Evolutionary conservation across 805 yeast genomes (phyloP), one percentile per base, ranked within the genome.

Genomic region (Candida insectalens): DNA sequence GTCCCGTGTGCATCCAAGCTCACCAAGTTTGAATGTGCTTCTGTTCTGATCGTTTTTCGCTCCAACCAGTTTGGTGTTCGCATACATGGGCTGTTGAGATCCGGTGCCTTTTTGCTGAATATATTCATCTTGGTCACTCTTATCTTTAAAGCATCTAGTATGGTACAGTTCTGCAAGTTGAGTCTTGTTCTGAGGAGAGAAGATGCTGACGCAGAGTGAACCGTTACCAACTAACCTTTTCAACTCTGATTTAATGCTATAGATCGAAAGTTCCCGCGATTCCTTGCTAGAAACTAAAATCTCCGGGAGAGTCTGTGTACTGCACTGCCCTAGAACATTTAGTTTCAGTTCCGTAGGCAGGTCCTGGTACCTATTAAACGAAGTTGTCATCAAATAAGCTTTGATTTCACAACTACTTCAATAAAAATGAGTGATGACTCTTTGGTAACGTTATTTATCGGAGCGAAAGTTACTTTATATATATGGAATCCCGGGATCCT

Each of bases 131-230:
- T 8, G 17, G 15, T 30, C 29, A 16, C 13, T 16, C 14, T 30
- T 27, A 5, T 25, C 25, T 12, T 27, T 25, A 10, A 44, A 25
- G 34, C 51, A 43, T 20, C 43, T 45, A 1, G 55, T 47, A 20
- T 45, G 50, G 29, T 41, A 53, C 4, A 50, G 38, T 33, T 44
- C 51, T 10, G 43, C 40, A 9, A 39, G 32, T 19, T 33, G 39
- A 13, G 40, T 42, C 5, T 39, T 42, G 22, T 40, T 45, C 35
- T 53, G 57, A 10, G 58, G 57, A 1, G 57, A 51, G 30, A 38
- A 53, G 4, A 53, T 26, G 14, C 50, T 39, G 5, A 53, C 38
- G 22, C 36, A 46, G 3, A 52, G 20, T 18, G 33, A 35, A 8
- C 36, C 22, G 12, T 36, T 25, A 5, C 19, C 19, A 7, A 30